A percentile compares a stretch with the other conserved stretches of the same genome.
phyloP scores from a whole-genome alignment of 163 green algal species.

The Scenedesmus sp. region DNA sequence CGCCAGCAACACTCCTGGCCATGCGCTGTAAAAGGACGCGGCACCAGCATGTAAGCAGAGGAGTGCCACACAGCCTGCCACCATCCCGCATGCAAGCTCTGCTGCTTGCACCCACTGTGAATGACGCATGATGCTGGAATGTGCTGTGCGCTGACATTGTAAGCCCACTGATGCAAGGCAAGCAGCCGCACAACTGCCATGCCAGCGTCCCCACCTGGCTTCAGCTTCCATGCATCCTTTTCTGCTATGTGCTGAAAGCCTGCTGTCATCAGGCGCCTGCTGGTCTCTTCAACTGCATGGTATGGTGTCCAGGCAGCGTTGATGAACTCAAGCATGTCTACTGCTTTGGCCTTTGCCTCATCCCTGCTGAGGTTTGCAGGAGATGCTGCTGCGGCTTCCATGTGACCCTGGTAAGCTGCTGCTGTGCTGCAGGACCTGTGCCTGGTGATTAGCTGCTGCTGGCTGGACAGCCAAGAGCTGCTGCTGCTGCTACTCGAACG shows the following conservation, averaged over 20 bases:
- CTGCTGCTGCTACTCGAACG: neutral
- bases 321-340: constrained; percentile 81
- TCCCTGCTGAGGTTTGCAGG: neutral
- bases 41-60: too few species aligned
- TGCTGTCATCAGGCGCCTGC: constrained; percentile 72
- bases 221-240: constrained; percentile 78
- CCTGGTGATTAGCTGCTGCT: neutral
- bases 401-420: neutral
- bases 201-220: constrained; percentile 58
- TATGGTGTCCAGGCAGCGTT: constrained; percentile 91
- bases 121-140: too few species aligned
- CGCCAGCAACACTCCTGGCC: too few species aligned
- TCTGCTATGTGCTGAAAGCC: constrained; percentile 88
- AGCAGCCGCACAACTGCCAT: neutral
- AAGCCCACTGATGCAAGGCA: neutral
- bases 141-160: neutral
- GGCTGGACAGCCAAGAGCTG: neutral
- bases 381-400: constrained; percentile 18
- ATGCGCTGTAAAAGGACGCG: too few species aligned
- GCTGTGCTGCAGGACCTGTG: neutral
- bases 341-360: constrained; percentile 37
- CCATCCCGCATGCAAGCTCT: too few species aligned
- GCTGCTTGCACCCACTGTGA: neutral
- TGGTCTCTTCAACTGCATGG: constrained; percentile 88
- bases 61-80: too few species aligned